These are phyloP conservation scores for Tulasnella sp. DNA, from an alignment of 768 basidiomycete genomes.

Conservation along the genomic window DNA sequence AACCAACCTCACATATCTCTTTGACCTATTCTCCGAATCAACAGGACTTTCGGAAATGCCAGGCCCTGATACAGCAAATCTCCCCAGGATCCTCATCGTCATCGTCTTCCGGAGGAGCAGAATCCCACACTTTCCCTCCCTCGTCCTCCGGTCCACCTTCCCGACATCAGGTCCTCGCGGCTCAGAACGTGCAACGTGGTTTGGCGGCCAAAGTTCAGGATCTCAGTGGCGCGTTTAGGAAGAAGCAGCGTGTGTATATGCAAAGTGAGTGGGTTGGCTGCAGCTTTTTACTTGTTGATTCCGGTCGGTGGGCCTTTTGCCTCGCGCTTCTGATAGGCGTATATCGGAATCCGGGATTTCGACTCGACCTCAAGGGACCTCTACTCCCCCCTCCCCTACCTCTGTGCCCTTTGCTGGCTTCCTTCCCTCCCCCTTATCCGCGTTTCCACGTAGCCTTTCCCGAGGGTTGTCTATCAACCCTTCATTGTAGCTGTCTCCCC, in stretches of 20 bases:
- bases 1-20: background rate
- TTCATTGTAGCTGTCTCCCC: background rate
- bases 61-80: conserved; percentile 75
- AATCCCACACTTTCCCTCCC: conserved; percentile 65
- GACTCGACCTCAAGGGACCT: background rate
- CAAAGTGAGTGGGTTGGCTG: conserved; percentile 74
- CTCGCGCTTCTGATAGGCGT: conserved; percentile 26
- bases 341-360: background rate
- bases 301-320: background rate
- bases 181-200: conserved; percentile 93
- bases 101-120: background rate
- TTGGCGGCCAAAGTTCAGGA: conserved; percentile 97
- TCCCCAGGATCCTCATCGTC: conserved; percentile 36
- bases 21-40: background rate
- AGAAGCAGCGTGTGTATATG: conserved; percentile 98
- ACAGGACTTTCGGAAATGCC: conserved; percentile 66
- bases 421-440: background rate
- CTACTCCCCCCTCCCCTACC: background rate
- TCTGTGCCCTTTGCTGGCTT: background rate
- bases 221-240: conserved; percentile 86
- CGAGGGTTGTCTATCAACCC: too few relatives aligned
- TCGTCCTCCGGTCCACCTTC: conserved; percentile 43
- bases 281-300: background rate
- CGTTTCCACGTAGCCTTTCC: background rate
- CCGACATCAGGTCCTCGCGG: conserved; percentile 59